Base-by-base conservation (phyloP, 805 yeast genomes). In the Wickerhamiella musiphila region DNA sequence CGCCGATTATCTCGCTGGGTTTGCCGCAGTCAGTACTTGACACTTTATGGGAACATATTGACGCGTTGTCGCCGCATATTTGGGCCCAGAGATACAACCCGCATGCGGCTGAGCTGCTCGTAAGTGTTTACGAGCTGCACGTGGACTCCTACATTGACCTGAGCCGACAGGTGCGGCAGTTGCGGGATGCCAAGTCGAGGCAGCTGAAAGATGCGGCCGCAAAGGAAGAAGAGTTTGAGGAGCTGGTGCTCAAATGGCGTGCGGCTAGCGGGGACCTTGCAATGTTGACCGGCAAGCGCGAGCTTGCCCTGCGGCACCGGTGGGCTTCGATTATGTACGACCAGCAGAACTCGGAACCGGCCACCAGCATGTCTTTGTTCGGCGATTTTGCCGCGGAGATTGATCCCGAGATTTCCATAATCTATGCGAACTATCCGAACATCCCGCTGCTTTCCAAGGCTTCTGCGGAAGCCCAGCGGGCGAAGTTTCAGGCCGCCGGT, bases 401-500 rank as follows among this genome's bases (percentile, higher is more conserved):
- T 4, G 29, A 26, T 3, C 37, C 29, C 1, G 34, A 33, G 2
- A 23, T 61, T 2, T 47, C 53, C 6, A 53, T 75, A 0, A 44
- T 51, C 0, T 70, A 66, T 48, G 61, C 70, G 1, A 82, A 83
- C 46, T 76, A 65, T 41, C 56, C 61, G 1, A 56, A 63, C 35
- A 68, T 84, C 11, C 74, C 81, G 2, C 55, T 61, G 1, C 51
- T 84, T 3, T 71, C 64, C 26, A 32, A 51, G 1, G 54, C 59
- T 1, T 58, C 66, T 4, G 61, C 79, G 6, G 61, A 61, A 22
- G 59, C 69, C 4, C 84, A 81, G 43, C 56, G 73, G 13, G 73
- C 84, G 2, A 78, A 81, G 31, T 60, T 78, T 10, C 68, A 71
- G 18, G 78, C 86, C 0, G 66, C 82, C 27, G 57, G 75, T 0